Evolutionary conservation across 768 basidiomycete genomes (phyloP), one percentile per base, ranked within the genome.

Genomic region (Gautieria morchelliformis): DNA sequence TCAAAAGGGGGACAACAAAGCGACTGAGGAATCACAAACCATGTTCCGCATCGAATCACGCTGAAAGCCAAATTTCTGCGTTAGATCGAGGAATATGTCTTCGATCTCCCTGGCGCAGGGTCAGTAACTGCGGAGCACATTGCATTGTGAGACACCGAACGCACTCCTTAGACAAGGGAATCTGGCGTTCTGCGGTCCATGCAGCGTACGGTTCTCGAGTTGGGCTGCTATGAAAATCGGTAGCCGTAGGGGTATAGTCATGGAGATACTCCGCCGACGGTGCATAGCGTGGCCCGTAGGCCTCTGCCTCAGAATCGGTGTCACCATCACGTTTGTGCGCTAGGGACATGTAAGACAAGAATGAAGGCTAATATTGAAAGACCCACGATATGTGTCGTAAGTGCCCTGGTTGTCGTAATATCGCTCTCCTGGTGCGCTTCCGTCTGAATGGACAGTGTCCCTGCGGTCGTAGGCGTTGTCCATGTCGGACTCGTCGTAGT

Each of bases 1-100:
- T 47, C 42, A 24, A 54, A 19, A 15, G 33, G 15, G 32, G 7
- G 49, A 41, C 15, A 53, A 42, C 20, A 17, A 27, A n/a, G 20
- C 27, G 20, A 14, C 4, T 4, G 19, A 59, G 45, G n/a, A 19
- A 7, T 32, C 30, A 64, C 71, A 12, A 63, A 92, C 89, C 89
- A 91, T 96, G 78, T 92, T 98, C 60, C 92, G 78, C 90, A 92
- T 93, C 15, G 87, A 89, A 69, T 94, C 93, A 58, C 85, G 78
- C 74, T 94, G 96, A 68, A 99, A 99, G 60, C 96, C 96, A 72
- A 98, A 99, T 72, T 98, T 99, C 78, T 97, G 93, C 27, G 93
- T 87, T 35, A 99, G 78, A 75, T 98, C 96, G 52, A 97, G 81
- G 68, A 98, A 91, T 51, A 99, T 91, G 68, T 99, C 96, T 69